phyloP scores from a whole-genome alignment of 2,329 filamentous ascomycete species.

The Teratosphaeria pseudoeucalypti region DNA sequence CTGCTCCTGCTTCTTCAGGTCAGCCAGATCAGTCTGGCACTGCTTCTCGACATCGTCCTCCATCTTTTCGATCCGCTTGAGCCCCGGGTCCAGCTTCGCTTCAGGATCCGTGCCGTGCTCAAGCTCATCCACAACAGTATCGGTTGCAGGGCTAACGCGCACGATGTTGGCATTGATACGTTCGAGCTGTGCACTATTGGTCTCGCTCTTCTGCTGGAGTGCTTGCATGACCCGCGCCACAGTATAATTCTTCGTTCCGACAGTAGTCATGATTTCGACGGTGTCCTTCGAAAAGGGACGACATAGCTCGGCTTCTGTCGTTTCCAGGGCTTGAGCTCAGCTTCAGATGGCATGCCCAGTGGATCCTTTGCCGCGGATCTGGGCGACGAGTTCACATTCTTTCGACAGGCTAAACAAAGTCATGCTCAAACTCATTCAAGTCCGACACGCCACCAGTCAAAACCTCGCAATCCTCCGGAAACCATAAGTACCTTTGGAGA shows the following conservation, averaged over 20 bases:
- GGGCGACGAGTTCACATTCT: background rate
- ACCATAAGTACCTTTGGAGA: constrained; percentile 5
- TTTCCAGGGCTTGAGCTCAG: too few relatives aligned
- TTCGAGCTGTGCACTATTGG: background rate
- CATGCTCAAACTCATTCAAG: background rate
- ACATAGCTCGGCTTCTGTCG: background rate
- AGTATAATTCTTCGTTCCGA: background rate
- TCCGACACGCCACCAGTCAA: background rate
- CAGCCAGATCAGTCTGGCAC: background rate
- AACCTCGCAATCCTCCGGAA: background rate
- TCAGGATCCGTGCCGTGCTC: background rate
- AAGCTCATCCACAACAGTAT: background rate
- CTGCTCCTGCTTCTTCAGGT: background rate
- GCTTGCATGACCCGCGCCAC: background rate
- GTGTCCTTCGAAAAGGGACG: background rate
- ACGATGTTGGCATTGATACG: background rate
- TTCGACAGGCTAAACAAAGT: background rate
- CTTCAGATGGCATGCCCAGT: too few relatives aligned
- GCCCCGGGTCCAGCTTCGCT: background rate
- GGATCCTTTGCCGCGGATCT: too few relatives aligned
- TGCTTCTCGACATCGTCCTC: background rate
- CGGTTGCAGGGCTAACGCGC: background rate
- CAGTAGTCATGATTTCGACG: background rate
- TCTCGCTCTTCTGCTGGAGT: background rate
- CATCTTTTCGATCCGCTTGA: background rate